Base-by-base conservation (phyloP, 805 yeast genomes). In the Clavispora asparagi region DNA sequence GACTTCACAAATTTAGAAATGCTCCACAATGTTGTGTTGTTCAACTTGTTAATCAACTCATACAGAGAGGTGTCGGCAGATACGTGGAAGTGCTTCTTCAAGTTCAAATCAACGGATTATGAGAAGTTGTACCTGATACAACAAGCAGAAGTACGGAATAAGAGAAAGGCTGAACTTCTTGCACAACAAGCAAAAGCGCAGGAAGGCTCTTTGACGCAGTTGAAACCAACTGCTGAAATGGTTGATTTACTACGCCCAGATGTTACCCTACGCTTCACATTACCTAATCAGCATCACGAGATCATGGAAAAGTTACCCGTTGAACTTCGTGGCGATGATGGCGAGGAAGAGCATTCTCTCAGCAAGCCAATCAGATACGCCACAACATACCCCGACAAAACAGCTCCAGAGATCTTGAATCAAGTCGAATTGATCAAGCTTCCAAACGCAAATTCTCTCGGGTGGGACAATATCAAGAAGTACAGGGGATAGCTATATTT, bases 391-490 rank as follows among this genome's bases (percentile, higher is more conserved):
- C 61, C 71, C 1, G 72, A 68, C 42, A 44, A 51, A 8, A 50
- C 51, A 17, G 63, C 65, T 39, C 67, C 74, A 0, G 70, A 68
- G 40, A 41, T 60, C 10, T 58, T 70, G 42, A 68, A 63, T 41
- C 67, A 63, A 49, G 55, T 70, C 30, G 77, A 71, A 48, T 59
- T 71, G 12, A 54, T 71, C 14, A 70, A 69, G 54, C 60, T 71
- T 36, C 77, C 77, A 2, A 71, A 71, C 52, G 66, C 73, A 33
- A 71, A 71, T 48, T 55, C 67, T 12, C 45, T 71, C 37, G 77
- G 69, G 3, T 71, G 77, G 77, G 76, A 70, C 45, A 71, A 71
- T 47, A 53, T 71, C 40, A 59, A 64, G 43, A 69, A 68, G 54
- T 71, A 62, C 53, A 48, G 50, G 33, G 32, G 27, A 17, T 33